Conservation (phyloP, 345 rosid species). For the Sonneratia caseolaris region DNA sequence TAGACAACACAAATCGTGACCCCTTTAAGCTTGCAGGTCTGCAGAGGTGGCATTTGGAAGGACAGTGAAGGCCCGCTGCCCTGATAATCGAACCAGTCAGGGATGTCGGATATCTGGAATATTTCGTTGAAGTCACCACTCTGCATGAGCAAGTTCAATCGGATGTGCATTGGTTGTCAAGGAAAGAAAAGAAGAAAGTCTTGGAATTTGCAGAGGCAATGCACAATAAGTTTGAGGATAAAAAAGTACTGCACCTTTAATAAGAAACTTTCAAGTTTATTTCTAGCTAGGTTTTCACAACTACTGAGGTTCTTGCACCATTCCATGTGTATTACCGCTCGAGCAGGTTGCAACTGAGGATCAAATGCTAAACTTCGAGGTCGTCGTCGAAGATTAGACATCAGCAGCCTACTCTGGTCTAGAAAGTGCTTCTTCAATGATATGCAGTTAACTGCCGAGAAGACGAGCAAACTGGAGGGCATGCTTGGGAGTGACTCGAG, state of each 20-base stretch:
- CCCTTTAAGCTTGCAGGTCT: conserved; percentile 3
- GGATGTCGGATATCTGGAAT: background rate
- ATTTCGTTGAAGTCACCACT: background rate
- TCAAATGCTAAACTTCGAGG: background rate
- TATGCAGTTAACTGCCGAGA: conserved; percentile 5
- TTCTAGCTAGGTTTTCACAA: background rate
- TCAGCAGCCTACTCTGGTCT: too few relatives aligned
- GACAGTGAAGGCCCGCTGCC: background rate
- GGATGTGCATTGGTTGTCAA: too few relatives aligned
- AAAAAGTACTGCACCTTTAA: background rate
- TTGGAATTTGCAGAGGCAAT: background rate
- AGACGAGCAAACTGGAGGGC: background rate
- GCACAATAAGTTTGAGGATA: background rate
- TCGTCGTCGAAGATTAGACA: background rate
- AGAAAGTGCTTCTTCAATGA: background rate
- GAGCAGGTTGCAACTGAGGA: background rate
- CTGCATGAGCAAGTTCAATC: background rate
- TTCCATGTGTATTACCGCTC: background rate
- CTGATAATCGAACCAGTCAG: conserved; percentile 9
- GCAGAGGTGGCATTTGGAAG: conserved; percentile 8
- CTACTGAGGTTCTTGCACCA: background rate
- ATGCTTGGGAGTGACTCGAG: conserved; percentile 13
- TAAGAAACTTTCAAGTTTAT: background rate
- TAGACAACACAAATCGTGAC: conserved; percentile 3
- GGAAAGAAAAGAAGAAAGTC: background rate